These are phyloP conservation scores for Dictyostelium gargantuum DNA, from an alignment of 208 protist species.

Conservation along the genomic window DNA sequence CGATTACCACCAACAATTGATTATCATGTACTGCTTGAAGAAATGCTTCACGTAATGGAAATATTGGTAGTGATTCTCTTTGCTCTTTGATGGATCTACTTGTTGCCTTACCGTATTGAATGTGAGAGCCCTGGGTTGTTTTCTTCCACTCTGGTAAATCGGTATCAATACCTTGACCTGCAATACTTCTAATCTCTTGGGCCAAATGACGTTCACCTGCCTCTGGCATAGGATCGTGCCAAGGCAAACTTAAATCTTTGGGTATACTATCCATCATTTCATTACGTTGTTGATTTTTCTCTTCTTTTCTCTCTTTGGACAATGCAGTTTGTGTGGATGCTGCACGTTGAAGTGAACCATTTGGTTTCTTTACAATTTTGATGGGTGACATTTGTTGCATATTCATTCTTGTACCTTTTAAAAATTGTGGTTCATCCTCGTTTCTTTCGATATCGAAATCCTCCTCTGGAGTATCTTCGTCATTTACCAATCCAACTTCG, in stretches of 20 bases:
- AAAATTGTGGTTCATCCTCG: conserved; percentile 91
- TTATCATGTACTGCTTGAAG: conserved; percentile 87
- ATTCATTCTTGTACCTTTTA: conserved; percentile 80
- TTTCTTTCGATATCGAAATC: conserved; percentile 91
- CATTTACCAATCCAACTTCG: neutral
- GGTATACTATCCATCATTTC: conserved; percentile 82
- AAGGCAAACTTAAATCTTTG: conserved; percentile 84
- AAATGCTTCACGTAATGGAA: conserved; percentile 91
- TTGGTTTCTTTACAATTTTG: conserved; percentile 90
- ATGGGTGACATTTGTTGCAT: conserved; percentile 82
- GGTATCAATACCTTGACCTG: neutral
- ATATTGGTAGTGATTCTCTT: conserved; percentile 93
- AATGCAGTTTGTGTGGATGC: conserved; percentile 87
- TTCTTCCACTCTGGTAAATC: conserved; percentile 86
- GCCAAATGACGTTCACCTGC: conserved; percentile 84
- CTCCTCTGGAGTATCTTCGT: conserved; percentile 82
- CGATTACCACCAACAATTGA: conserved; percentile 93
- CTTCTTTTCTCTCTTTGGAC: conserved; percentile 89
- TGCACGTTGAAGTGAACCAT: conserved; percentile 91
- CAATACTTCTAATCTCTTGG: conserved; percentile 85
- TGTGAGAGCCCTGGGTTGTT: conserved; percentile 69
- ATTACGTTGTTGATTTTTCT: conserved; percentile 77
- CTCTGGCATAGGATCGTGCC: conserved; percentile 87
- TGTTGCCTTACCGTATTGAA: conserved; percentile 76
- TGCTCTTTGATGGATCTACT: conserved; percentile 87